Percentiles rank a stretch among this genome's conserved stretches.
Conservation (phyloP, 805 yeast genomes). For the Ogataea salicorniae region DNA sequence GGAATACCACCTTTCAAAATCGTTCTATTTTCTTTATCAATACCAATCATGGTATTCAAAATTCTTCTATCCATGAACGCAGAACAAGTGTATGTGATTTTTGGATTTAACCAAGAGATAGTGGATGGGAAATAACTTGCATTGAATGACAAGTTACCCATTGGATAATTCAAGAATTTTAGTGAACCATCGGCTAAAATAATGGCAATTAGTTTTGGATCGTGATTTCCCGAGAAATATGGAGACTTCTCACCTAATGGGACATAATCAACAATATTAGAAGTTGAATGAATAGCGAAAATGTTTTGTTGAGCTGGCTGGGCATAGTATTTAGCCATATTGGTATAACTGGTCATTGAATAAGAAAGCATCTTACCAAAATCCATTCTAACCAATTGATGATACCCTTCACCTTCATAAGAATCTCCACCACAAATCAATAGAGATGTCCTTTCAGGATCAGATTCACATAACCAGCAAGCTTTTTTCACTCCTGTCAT, state of each 20-base stretch:
- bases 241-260: constrained; percentile 64
- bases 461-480: constrained; percentile 73
- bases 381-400: constrained; percentile 53
- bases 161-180: constrained; percentile 54
- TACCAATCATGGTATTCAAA: constrained; percentile 29
- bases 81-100: constrained; percentile 51
- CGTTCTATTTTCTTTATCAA: constrained; percentile 50
- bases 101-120: constrained; percentile 73
- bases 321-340: constrained; percentile 74
- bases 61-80: constrained; percentile 33
- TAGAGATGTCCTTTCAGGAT: constrained; percentile 76
- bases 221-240: constrained; percentile 72
- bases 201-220: constrained; percentile 61
- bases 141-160: constrained; percentile 45
- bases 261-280: constrained; percentile 41
- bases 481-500: constrained; percentile 46
- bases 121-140: constrained; percentile 75
- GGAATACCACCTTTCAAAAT: constrained; percentile 81
- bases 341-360: constrained; percentile 74
- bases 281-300: constrained; percentile 47
- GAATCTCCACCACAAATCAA: constrained; percentile 66
- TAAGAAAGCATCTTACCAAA: constrained; percentile 79
- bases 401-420: constrained; percentile 36
- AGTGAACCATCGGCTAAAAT: constrained; percentile 60
- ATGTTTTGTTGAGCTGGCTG: constrained; percentile 50